A percentile compares a stretch with the other conserved stretches of the same genome.
Evolutionary conservation across 768 basidiomycete species (phyloP).

Genomic region (Calocybe cyanea): DNA sequence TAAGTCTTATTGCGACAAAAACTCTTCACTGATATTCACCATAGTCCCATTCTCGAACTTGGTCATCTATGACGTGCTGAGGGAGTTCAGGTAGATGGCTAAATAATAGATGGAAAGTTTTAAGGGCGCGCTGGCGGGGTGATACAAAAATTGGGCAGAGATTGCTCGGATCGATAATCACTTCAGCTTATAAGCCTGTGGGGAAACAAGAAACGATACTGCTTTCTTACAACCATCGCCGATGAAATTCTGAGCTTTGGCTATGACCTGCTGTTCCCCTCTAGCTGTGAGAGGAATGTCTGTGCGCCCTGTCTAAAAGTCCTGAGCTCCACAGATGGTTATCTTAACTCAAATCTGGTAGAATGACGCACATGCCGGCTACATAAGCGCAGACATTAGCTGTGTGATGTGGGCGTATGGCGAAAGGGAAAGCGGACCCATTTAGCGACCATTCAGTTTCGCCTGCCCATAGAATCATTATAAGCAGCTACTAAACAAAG

Average conservation of each 20-base stretch:
- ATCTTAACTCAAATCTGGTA: background rate
- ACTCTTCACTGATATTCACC: conserved; percentile 25
- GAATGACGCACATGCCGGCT: conserved; percentile 59
- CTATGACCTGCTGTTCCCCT: conserved; percentile 69
- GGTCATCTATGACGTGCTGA: conserved; percentile 57
- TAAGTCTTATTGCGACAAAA: background rate
- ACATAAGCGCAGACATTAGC: conserved; percentile 9
- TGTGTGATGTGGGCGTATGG: background rate
- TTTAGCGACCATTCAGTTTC: conserved; percentile 95
- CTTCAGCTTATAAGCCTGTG: conserved; percentile 31
- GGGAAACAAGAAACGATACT: background rate
- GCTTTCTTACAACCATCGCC: conserved; percentile 68
- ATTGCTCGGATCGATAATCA: conserved; percentile 74
- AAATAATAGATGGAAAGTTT: conserved; percentile 82
- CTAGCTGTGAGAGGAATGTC: conserved; percentile 84
- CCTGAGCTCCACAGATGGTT: background rate
- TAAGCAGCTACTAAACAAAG: background rate
- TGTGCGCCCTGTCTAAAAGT: conserved; percentile 69
- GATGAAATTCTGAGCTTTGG: conserved; percentile 62
- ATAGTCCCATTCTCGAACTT: conserved; percentile 86
- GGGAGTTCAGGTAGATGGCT: conserved; percentile 38
- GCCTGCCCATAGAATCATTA: conserved; percentile 39
- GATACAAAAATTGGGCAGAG: conserved; percentile 76
- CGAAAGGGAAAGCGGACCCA: conserved; percentile 44
- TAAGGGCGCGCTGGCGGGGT: conserved; percentile 82